Evolutionary conservation across 1,139 yeast genomes (phyloP), one percentile per base, ranked within the genome.

Genomic region (Lodderomyces oxycetoniae): DNA sequence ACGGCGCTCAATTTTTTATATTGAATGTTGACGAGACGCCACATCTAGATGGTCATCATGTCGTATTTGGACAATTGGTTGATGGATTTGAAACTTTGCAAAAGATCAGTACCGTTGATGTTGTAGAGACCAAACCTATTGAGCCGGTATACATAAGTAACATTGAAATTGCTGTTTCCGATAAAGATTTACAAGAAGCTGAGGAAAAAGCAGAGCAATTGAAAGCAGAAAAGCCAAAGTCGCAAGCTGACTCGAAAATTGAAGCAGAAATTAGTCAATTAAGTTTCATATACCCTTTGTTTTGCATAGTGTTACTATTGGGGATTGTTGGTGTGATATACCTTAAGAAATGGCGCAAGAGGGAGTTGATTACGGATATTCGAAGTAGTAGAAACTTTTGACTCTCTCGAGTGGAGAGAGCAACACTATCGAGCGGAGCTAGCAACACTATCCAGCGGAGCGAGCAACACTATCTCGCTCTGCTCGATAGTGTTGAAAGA

Each of bases 51-150:
- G 79, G 79, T 2, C 59, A 62, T 32, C 76, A 75, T 44, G 78
- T 79, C 10, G 71, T 77, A 0, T 75, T 77, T 50, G 84, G 82
- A 2, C 69, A 65, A 40, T 59, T 75, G 6, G 55, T 74, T n/a
- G 52, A 44, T 15, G 74, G 73, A 1, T 54, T 55, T 27, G 72
- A 65, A 3, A 59, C 63, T 2, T 49, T 75, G 19, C 55, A 55
- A 5, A 50, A 49, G 28, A 42, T 75, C 22, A 75, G 71, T 41
- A 37, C 40, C 1, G 52, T 58, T 0, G 45, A 55, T 8, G 71
- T 67, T 3, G 56, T 53, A 35, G 58, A 58, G 33, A 6, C 4
- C 9, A 56, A 62, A 35, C 78, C 79, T 2, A 38, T 52, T 13
- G 50, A 57, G 11, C 59, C 62, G 5, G 43, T 61, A 5, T 48